Base-by-base conservation (phyloP, 2,329 filamentous ascomycete genomes). In the Achaetomium macrosporum region DNA sequence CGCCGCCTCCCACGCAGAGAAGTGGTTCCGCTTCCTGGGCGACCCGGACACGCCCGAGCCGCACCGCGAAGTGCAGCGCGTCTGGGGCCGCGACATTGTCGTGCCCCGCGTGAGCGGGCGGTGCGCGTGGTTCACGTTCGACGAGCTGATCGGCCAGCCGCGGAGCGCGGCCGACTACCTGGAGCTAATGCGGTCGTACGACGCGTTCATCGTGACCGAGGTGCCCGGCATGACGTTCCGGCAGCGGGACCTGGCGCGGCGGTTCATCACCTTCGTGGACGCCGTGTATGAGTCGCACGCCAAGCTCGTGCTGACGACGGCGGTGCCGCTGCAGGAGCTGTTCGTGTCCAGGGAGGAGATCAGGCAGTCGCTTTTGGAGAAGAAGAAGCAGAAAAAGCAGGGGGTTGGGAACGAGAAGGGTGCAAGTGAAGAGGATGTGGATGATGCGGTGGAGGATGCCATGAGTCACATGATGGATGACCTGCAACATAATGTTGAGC, bases 211-310 rank as follows among this genome's bases (percentile, higher is more conserved):
- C 59, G 81, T 99, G 10, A 96, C 90, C 0, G 87, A 91, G 47
- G 84, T 97, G 1, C 93, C 93, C 0, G 88, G 86, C 6, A 97
- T 99, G 93, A 93, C 86, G 39, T 81, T 90, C 59, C 82, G 83
- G 50, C 83, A 90, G 65, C 83, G 93, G 17, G 93, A 99, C 71
- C 78, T 96, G 37, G 93, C 93, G 0, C 77, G 93, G 12, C 80
- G 93, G 5, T 96, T 99, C 70, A 99, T 99, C 68, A 99, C 92
- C 0, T 96, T 99, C 63, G 89, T 99, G 59, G 93, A 99, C 67
- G 92, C 93, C 6, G 86, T 96, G 5, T 99, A 99, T 66, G 93
- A 99, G 70, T 77, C 79, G 29, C 81, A 92, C 69, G 91, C 90
- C n/a, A 97, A 96, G 72, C 80, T 99, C 8, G 92, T 97, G 15